These are phyloP conservation scores for Hemileccinum impolitum DNA, from an alignment of 768 basidiomycete species.

Conservation along the genomic window DNA sequence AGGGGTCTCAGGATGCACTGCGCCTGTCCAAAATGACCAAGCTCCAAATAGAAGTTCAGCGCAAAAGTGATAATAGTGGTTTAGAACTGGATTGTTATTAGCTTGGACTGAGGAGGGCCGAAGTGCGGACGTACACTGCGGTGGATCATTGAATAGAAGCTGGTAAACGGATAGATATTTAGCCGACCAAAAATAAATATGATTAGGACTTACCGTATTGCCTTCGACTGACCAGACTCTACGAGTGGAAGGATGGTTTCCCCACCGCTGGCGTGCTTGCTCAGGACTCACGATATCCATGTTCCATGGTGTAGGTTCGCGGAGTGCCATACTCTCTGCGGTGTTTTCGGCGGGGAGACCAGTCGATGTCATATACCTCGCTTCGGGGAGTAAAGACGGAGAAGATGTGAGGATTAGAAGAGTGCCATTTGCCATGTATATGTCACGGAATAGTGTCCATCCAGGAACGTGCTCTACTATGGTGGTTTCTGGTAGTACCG, in stretches of 20 bases:
- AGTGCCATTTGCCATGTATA: slow-evolving; percentile 85
- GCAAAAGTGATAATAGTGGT: slow-evolving; percentile 85
- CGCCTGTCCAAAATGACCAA: slow-evolving; percentile 71
- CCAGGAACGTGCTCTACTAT: slow-evolving; percentile 69
- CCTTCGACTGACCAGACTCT: slow-evolving; percentile 68
- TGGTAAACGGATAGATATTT: slow-evolving; percentile 18
- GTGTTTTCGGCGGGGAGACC: slow-evolving; percentile 55
- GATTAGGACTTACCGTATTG: slow-evolving; percentile 54
- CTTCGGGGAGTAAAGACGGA: slow-evolving; percentile 42
- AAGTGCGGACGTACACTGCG: slow-evolving; percentile 44
- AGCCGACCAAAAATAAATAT: neutral
- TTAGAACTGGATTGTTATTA: slow-evolving; percentile 45
- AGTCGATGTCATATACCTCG: slow-evolving; percentile 62
- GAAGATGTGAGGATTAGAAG: slow-evolving; percentile 62
- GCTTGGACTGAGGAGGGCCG: neutral
- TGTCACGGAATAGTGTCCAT: slow-evolving; percentile 80
- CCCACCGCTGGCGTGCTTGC: slow-evolving; percentile 65
- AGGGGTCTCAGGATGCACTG: slow-evolving; percentile 35
- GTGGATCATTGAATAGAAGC: slow-evolving; percentile 65
- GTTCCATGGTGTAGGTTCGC: slow-evolving; percentile 63
- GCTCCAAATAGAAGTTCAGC: slow-evolving; percentile 77
- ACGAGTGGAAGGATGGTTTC: slow-evolving; percentile 38
- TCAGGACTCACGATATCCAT: slow-evolving; percentile 59
- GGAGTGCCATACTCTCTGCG: slow-evolving; percentile 59
- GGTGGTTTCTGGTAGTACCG: slow-evolving; percentile 47